A percentile compares a stretch with the other conserved stretches of the same genome.
phyloP scores from a whole-genome alignment of 2,329 filamentous ascomycete species.

The Phialophora chinensis region DNA sequence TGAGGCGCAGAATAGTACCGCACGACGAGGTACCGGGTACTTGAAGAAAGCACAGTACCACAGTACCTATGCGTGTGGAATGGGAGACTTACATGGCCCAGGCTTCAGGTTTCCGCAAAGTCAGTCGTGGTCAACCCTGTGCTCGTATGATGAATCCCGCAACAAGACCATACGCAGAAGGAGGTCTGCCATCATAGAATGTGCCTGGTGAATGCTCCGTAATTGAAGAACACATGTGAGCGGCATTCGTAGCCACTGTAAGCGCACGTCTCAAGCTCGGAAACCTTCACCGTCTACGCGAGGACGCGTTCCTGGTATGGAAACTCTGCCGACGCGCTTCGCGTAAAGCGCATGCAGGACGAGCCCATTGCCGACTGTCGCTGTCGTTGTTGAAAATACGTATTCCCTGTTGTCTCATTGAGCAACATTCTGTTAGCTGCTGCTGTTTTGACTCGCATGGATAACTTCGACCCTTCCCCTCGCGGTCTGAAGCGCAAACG shows the following conservation, averaged over 20 bases:
- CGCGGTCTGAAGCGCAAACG: constrained; percentile 36
- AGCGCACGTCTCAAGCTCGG: not conserved
- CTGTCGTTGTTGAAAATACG: not conserved
- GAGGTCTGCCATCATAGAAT: not conserved
- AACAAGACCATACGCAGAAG: not conserved
- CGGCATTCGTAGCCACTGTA: not conserved
- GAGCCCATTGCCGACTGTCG: constrained; percentile 5
- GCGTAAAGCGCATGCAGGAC: constrained; percentile 23
- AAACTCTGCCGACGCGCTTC: constrained; percentile 34
- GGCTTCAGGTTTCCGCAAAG: not conserved
- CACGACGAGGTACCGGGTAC: not conserved
- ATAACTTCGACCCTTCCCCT: constrained; percentile 32
- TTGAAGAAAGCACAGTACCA: not conserved
- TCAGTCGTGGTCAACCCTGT: not conserved
- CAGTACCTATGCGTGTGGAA: not conserved
- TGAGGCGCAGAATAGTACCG: not conserved
- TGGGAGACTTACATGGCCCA: not conserved
- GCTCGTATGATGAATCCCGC: not conserved
- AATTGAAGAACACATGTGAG: not conserved
- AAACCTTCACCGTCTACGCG: not conserved
- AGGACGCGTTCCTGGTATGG: constrained; percentile 5
- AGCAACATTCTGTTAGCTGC: not conserved
- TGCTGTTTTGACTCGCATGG: constrained; percentile 12
- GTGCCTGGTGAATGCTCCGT: not conserved
- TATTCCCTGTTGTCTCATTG: not conserved